A percentile compares a stretch with the other conserved stretches of the same genome.
phyloP scores from a whole-genome alignment of 192 early-diverging fungal species.

The Lobosporangium transversale region DNA sequence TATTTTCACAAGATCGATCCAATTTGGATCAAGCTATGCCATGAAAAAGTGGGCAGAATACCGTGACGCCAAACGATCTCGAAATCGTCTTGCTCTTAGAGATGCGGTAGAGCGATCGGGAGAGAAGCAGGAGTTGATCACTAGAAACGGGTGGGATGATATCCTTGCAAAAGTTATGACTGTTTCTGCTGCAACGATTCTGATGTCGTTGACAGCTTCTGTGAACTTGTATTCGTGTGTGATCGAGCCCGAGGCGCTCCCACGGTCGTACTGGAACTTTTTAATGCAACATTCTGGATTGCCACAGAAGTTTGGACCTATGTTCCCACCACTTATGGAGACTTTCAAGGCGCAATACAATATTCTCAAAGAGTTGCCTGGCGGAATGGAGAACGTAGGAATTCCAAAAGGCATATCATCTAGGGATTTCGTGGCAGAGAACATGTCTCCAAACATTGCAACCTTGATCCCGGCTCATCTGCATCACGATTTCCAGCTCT shows the following conservation, averaged over 20 bases:
- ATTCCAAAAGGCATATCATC: slow-evolving; percentile 63
- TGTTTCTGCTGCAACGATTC: slow-evolving; percentile 49
- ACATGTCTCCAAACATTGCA: slow-evolving; percentile 64
- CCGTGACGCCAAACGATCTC: slow-evolving; percentile 34
- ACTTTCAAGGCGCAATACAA: slow-evolving; percentile 39
- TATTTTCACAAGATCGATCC: slow-evolving; percentile 68
- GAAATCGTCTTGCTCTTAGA: slow-evolving; percentile 23
- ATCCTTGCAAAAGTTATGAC: slow-evolving; percentile 53
- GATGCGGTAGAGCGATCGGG: slow-evolving; percentile 14
- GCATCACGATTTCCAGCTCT: slow-evolving; percentile 64
- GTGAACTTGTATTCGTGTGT: slow-evolving; percentile 63
- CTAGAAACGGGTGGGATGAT: slow-evolving; percentile 56
- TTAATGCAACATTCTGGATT: slow-evolving; percentile 59
- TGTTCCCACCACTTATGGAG: slow-evolving; percentile 54
- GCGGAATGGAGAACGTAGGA: slow-evolving; percentile 30
- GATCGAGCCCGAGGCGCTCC: slow-evolving; percentile 65
- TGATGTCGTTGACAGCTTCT: slow-evolving; percentile 61
- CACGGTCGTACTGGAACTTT: slow-evolving; percentile 67
- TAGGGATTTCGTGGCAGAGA: slow-evolving; percentile 60
- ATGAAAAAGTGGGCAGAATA: slow-evolving; percentile 67
- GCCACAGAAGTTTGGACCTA: slow-evolving; percentile 53
- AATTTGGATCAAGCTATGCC: slow-evolving; percentile 69
- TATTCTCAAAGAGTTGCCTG: slow-evolving; percentile 28
- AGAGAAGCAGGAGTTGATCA: slow-evolving; percentile 21
- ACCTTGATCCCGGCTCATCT: slow-evolving; percentile 52